Base-by-base conservation (phyloP, 2,329 filamentous ascomycete genomes). In the Ophiostoma triangulosporum region DNA sequence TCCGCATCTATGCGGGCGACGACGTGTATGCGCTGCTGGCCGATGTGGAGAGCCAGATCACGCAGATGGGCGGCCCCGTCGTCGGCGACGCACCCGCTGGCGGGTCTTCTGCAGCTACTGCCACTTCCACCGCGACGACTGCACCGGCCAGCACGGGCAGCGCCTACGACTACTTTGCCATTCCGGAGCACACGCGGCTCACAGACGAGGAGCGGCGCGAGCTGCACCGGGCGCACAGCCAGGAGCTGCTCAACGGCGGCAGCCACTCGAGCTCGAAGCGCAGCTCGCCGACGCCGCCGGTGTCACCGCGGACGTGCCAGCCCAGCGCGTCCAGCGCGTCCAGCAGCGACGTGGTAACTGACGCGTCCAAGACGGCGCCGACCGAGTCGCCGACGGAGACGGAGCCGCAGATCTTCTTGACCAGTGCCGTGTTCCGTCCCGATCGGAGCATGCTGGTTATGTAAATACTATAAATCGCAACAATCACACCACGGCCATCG, bases 1-100 rank as follows among this genome's bases (percentile, higher is more conserved):
- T 85, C 56, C 77, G 78, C 22, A 74, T 86, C 59, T 86, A 85
- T 58, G 81, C 80, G 22, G 81, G 81, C 55, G 77, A 78, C 56
- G 81, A 84, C 48, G 76, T 87, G 8, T 84, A 81, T 58, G 75
- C 78, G 2, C 71, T 86, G 1, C 70, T 86, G 38, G 79, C 77
- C 1, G 82, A 86, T 58, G 82, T 86, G 14, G 81, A 86, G 64
- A 72, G 72, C 57, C 74, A 80, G 61, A 77, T 82, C 62, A 74
- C 66, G 51, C 68, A 69, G 54, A 70, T 74, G 62, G 56, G 57
- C 17, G 48, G 29, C 4, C 26, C 48, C 17, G 11, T 43, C 20
- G 35, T 9, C 4, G 35, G 38, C 6, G 35, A 20, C 6, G 31
- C 27, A 2, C 20, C 27, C 5, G 24, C 36, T 6, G 33, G n/a